Conservation (phyloP, 75 land plant species). For the Isoetes taiwanensis region DNA sequence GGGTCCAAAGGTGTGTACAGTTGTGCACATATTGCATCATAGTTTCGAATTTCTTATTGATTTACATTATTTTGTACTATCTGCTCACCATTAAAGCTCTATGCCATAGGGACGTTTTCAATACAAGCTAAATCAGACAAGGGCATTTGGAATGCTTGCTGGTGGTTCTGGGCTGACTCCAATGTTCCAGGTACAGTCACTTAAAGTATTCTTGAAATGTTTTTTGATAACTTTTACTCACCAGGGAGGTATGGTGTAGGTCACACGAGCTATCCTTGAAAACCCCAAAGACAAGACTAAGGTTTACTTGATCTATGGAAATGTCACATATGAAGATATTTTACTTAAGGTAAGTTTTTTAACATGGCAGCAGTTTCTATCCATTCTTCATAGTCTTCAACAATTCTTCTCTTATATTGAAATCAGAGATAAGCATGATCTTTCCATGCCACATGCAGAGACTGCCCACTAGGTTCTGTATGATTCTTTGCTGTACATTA, state of each 20-base stretch:
- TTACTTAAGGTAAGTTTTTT: conserved; percentile 54
- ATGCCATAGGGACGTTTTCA: conserved; percentile 59
- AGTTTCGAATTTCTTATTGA: no score
- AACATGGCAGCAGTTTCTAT: no score
- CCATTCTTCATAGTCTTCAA: no score
- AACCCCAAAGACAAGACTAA: conserved; percentile 74
- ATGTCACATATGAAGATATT: conserved; percentile 76
- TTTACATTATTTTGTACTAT: not conserved
- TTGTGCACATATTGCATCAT: no score
- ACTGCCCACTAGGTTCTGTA: no score
- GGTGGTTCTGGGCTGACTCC: conserved; percentile 89
- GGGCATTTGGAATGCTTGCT: conserved; percentile 86
- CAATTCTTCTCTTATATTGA: no score
- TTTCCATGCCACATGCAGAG: no score
- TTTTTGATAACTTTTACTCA: no score
- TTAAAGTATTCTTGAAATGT: no score
- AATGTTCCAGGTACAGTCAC: conserved; percentile 66
- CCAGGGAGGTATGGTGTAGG: conserved; percentile 36
- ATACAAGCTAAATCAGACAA: conserved; percentile 56
- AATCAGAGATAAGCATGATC: no score
- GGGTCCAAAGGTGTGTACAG: conserved; percentile 59
- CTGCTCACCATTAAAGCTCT: not conserved
- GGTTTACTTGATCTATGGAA: conserved; percentile 65
- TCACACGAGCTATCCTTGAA: conserved; percentile 79
- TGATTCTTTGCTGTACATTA: no score